Evolutionary conservation across 495 filamentous ascomycete species (phyloP).

Genomic region (Pseudevernia furfuracea): DNA sequence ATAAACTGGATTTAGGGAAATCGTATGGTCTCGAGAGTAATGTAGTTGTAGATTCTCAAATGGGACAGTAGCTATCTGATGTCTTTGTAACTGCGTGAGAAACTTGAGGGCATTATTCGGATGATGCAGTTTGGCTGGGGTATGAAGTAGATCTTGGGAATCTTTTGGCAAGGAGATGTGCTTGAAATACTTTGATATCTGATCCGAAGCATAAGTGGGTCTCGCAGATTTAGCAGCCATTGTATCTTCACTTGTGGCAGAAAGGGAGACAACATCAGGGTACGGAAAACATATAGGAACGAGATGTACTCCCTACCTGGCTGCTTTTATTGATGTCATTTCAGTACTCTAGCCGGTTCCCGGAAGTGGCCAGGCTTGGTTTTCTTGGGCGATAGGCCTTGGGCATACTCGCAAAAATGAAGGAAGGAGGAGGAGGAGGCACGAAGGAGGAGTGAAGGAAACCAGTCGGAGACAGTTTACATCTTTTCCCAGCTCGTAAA

Average conservation of each 20-base stretch:
- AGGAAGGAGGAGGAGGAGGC: too few relatives aligned
- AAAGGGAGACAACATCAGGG: too few relatives aligned
- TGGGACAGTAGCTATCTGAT: conserved; percentile 54
- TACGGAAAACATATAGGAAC: too few relatives aligned
- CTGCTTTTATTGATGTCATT: not conserved
- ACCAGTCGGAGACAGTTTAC: too few relatives aligned
- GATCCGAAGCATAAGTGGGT: conserved; percentile 16
- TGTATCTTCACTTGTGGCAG: too few relatives aligned
- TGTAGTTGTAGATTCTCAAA: conserved; percentile 62
- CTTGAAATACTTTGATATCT: conserved; percentile 20
- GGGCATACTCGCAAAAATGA: not conserved
- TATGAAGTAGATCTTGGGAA: not conserved
- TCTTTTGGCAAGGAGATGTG: conserved; percentile 14
- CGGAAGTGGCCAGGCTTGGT: not conserved
- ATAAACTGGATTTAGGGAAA: conserved; percentile 48
- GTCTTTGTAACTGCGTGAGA: conserved; percentile 24
- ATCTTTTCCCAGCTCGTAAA: too few relatives aligned
- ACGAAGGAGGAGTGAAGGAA: too few relatives aligned
- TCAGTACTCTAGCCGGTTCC: not conserved
- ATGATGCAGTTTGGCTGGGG: not conserved
- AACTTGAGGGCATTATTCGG: conserved; percentile 7
- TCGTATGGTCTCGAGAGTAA: conserved; percentile 44
- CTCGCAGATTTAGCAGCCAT: not conserved
- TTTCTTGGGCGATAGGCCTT: not conserved
- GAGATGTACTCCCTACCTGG: not conserved